Percentiles rank a stretch among this genome's conserved stretches.
phyloP scores from a whole-genome alignment of 148 eudicot species.

The Chenopodium album region DNA sequence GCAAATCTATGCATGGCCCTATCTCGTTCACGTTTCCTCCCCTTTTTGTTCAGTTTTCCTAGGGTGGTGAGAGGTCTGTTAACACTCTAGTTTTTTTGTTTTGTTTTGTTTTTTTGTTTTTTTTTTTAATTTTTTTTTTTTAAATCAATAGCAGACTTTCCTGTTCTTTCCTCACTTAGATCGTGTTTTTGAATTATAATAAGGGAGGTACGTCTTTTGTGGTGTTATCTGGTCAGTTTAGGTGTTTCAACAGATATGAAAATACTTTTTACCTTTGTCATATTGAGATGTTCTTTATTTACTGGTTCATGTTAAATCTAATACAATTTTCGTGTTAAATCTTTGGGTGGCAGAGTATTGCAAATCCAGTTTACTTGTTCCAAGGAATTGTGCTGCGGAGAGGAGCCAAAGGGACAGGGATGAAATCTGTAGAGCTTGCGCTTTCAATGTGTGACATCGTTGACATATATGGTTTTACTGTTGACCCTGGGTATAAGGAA shows the following conservation, averaged over 20 bases:
- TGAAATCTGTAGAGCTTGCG: conserved; percentile 95
- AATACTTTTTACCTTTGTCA: neutral
- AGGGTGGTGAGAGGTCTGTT: neutral
- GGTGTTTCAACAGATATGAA: neutral
- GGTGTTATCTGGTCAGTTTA: neutral
- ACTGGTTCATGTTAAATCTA: neutral
- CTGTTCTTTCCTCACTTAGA: neutral
- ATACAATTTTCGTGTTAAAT: conserved; percentile 20
- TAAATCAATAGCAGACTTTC: neutral
- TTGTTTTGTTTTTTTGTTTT: too few relatives aligned
- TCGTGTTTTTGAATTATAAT: neutral
- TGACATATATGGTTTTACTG: conserved; percentile 97
- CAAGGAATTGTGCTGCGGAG: conserved; percentile 96
- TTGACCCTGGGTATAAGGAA: conserved; percentile 96
- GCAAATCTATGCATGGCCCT: neutral
- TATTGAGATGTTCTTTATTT: neutral
- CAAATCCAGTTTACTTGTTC: conserved; percentile 96
- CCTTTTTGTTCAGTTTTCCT: neutral
- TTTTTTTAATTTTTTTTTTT: too few relatives aligned
- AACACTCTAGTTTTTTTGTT: neutral
- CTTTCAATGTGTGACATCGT: conserved; percentile 99
- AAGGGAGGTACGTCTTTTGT: neutral
- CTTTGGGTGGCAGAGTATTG: conserved; percentile 55
- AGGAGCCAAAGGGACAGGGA: conserved; percentile 99
- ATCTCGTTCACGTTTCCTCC: neutral